A percentile compares a stretch with the other conserved stretches of the same genome.
These are phyloP conservation scores for Mallotus nudiflorus DNA, from an alignment of 345 rosid species.

Conservation along the genomic window DNA sequence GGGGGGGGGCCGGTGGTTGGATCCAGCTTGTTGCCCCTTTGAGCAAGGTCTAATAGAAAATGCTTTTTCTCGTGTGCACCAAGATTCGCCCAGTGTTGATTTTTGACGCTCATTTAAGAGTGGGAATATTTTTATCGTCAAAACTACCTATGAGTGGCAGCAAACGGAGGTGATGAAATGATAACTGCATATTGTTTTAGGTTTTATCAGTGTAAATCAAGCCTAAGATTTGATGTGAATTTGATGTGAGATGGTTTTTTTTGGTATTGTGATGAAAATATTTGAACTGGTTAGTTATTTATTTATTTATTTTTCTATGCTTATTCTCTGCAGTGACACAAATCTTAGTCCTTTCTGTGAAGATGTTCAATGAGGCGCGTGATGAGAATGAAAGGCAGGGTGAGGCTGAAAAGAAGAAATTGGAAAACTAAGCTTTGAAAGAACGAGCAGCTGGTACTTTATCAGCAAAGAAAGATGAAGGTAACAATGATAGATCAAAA, in stretches of 20 bases:
- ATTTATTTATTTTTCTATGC: slow-evolving; percentile 8
- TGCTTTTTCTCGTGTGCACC: neutral
- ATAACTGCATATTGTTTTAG: neutral
- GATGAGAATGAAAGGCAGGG: slow-evolving; percentile 82
- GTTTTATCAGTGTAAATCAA: neutral
- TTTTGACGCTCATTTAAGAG: neutral
- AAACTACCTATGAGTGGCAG: too few relatives aligned
- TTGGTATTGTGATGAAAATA: neutral
- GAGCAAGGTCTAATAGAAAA: slow-evolving; percentile 71
- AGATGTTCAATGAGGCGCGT: slow-evolving; percentile 77
- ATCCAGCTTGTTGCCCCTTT: slow-evolving; percentile 95
- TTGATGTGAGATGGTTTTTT: neutral
- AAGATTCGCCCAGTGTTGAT: neutral
- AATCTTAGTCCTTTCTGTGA: slow-evolving; percentile 70
- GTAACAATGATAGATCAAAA: slow-evolving; percentile 33
- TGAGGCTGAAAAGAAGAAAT: slow-evolving; percentile 86
- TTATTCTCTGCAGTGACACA: slow-evolving; percentile 73
- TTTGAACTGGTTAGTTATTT: neutral
- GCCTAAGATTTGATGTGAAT: neutral
- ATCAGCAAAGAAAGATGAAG: slow-evolving; percentile 53
- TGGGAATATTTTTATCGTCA: neutral
- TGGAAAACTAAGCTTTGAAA: slow-evolving; percentile 85
- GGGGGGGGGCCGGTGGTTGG: too few relatives aligned
- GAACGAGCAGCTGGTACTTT: slow-evolving; percentile 48
- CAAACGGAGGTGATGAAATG: neutral